Base-by-base conservation (phyloP, 2,329 filamentous ascomycete species). In the Xylariaceae sp. region DNA sequence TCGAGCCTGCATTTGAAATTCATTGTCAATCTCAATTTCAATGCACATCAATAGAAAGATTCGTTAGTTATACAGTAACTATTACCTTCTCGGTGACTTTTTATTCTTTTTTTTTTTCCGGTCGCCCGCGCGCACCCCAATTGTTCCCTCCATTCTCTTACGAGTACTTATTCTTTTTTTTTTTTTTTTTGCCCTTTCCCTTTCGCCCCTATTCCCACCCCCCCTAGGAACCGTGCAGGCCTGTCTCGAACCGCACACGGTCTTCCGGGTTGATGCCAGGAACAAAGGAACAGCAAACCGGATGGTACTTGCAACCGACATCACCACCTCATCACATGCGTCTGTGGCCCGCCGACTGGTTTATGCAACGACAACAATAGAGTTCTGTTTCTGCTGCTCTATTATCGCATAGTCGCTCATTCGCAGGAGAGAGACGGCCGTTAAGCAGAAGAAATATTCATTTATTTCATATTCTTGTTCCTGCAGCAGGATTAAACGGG, bases 171-270 rank as follows among this genome's bases (percentile, higher is more conserved):
- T 5, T 23, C 10, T 8, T 51, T 45, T n/a, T n/a, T n/a, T 7
- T 45, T 45, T 45, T 45, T 41, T 41, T 41, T 41, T 41, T 41
- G 11, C 11, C 11, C 37, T 41, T 13, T 41, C 37, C 11, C 11
- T 13, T 9, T 13, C 30, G 10, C 59, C 59, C 59, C 55, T 58
- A 57, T 55, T 57, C 41, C 37, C 35, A 23, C 13, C 34, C 53
- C 11, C 53, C 11, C 53, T 35, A 45, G 23, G 23, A 30, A 30
- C 23, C 23, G 23, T 30, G 23, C 23, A 30, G 23, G 15, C 39
- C 13, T 50, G 18, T 30, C 23, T 35, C 23, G 55, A 62, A 41
- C 23, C 55, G 60, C 52, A 61, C 56, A 57, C 61, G 59, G 56
- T 49, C 49, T 57, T 15, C 39, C 45, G 23, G 48, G 51, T 59